Evolutionary conservation across 768 basidiomycete genomes (phyloP).

Genomic region (Tricholoma matsutake): DNA sequence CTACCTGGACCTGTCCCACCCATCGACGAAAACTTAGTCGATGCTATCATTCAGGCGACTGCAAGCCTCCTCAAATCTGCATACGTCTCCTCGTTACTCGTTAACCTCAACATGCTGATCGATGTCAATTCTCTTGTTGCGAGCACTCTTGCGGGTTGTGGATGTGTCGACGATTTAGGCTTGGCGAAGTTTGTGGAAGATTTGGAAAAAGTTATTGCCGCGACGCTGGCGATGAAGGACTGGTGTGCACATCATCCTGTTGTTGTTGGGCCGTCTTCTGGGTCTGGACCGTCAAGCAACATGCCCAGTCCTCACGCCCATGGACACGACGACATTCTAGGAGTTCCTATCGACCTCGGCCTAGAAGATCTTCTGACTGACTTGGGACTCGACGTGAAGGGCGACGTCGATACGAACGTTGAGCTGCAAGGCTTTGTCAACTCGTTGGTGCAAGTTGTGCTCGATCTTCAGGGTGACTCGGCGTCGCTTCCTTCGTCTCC

Average conservation of each 20-base stretch:
- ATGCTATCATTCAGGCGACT: constrained; percentile 11
- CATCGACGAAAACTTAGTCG: constrained; percentile 11
- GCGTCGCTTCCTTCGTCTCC: constrained; percentile 7
- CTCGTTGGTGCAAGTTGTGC: constrained; percentile 8
- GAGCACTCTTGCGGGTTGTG: constrained; percentile 10
- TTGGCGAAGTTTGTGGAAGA: constrained; percentile 6
- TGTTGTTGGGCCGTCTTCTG: neutral
- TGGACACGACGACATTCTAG: neutral
- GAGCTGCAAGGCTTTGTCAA: constrained; percentile 9
- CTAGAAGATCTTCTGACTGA: constrained; percentile 8
- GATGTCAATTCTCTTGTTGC: constrained; percentile 2
- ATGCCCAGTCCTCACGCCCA: neutral
- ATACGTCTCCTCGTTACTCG: constrained; percentile 3
- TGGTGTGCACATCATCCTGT: constrained; percentile 14
- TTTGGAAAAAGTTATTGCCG: constrained; percentile 6
- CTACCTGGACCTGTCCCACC: neutral
- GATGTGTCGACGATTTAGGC: constrained; percentile 8
- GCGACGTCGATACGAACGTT: constrained; percentile 1
- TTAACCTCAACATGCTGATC: constrained; percentile 8
- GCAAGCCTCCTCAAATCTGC: constrained; percentile 11
- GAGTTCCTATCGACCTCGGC: constrained; percentile 10
- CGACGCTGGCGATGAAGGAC: constrained; percentile 5
- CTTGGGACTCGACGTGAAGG: constrained; percentile 7
- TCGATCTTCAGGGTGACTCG: constrained; percentile 11
- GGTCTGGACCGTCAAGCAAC: neutral